phyloP scores from a whole-genome alignment of 1,139 yeast genomes.

The Kodamaea sp. region DNA sequence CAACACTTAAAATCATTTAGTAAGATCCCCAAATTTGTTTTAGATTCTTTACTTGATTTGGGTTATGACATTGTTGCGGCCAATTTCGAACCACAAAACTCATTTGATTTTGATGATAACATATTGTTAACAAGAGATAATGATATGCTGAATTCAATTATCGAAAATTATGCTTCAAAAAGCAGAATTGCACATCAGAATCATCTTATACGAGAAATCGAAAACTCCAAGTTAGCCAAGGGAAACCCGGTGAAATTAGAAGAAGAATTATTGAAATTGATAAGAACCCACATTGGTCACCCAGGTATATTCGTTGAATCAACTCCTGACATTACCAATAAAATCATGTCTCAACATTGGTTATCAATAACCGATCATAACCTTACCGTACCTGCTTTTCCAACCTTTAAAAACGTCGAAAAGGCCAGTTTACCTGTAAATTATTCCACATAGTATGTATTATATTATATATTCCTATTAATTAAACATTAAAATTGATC shows the following conservation, averaged over 20 bases:
- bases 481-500: slow-evolving; percentile 28
- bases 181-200: slow-evolving; percentile 23
- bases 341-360: slow-evolving; percentile 27
- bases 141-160: slow-evolving; percentile 27
- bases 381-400: slow-evolving; percentile 39
- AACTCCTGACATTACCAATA: slow-evolving; percentile 55
- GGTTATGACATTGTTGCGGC: slow-evolving; percentile 21
- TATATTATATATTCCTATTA: slow-evolving; percentile 1
- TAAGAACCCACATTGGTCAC: slow-evolving; percentile 52
- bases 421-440: slow-evolving; percentile 43
- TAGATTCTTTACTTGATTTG: slow-evolving; percentile 35
- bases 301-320: slow-evolving; percentile 53
- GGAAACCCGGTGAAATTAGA: slow-evolving; percentile 10
- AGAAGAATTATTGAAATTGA: slow-evolving; percentile 32
- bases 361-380: slow-evolving; percentile 22
- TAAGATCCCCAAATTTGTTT: slow-evolving; percentile 42
- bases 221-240: slow-evolving; percentile 9
- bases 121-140: slow-evolving; percentile 23
- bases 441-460: slow-evolving; percentile 23
- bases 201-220: slow-evolving; percentile 16
- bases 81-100: slow-evolving; percentile 19
- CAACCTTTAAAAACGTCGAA: slow-evolving; percentile 60
- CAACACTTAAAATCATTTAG: slow-evolving; percentile 40
- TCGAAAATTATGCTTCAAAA: slow-evolving; percentile 24
- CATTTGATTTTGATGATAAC: slow-evolving; percentile 9